These are phyloP conservation scores for Mycena olivaceomarginata DNA, from an alignment of 768 basidiomycete genomes.

Conservation along the genomic window DNA sequence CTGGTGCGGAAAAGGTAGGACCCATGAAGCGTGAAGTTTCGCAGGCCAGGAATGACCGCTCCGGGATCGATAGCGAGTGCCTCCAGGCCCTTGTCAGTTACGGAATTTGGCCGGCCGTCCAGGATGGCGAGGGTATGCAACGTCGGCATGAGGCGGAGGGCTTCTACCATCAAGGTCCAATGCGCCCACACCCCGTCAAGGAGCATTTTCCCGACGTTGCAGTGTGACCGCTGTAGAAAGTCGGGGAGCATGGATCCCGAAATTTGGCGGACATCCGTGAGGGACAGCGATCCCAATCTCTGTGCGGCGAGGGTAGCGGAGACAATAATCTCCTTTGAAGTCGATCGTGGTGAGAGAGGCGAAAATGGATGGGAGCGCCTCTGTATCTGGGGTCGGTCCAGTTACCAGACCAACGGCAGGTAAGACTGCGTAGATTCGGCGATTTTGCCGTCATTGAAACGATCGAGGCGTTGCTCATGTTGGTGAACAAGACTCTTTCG, in stretches of 20 bases:
- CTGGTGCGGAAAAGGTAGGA: conserved; percentile 9
- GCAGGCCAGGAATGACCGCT: neutral
- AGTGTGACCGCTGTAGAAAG: neutral
- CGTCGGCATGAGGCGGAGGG: neutral
- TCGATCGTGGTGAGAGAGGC: neutral
- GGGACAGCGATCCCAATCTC: neutral
- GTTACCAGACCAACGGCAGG: neutral
- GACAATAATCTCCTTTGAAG: neutral
- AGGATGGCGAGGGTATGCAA: neutral
- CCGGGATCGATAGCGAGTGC: neutral
- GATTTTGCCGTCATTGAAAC: neutral
- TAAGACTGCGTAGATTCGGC: neutral
- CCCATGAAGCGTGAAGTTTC: neutral
- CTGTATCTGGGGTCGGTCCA: neutral
- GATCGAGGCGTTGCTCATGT: neutral
- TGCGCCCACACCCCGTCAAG: neutral
- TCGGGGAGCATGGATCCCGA: neutral
- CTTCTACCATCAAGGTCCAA: neutral
- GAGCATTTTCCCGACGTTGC: neutral
- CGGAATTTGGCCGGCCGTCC: neutral
- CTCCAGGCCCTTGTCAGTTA: conserved; percentile 2
- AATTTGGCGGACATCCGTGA: neutral
- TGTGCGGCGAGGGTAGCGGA: neutral
- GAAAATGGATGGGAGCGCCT: neutral
- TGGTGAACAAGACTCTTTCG: neutral